phyloP scores from a whole-genome alignment of 108 stramenopile genomes.

The Skeletonema menzelii region DNA sequence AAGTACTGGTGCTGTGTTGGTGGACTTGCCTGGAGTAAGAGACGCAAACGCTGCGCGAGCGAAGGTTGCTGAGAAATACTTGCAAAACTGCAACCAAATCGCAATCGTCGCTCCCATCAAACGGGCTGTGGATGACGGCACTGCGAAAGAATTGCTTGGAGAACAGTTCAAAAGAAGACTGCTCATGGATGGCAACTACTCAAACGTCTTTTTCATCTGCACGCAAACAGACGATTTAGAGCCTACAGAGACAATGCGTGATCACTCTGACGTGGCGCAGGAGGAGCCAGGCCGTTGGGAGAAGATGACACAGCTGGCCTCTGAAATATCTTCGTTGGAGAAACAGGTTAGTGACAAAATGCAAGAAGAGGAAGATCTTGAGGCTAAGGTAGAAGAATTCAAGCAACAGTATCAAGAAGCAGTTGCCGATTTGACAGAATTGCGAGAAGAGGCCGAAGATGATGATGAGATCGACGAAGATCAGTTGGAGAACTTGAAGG shows the following conservation, averaged over 20 bases:
- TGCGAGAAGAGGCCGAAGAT: conserved; percentile 11
- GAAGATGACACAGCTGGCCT: conserved; percentile 38
- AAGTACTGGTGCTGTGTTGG: conserved; percentile 18
- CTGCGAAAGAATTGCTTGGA: conserved; percentile 55
- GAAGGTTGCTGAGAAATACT: conserved; percentile 44
- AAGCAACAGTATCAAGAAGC: conserved; percentile 11
- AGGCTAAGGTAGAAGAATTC: conserved; percentile 30
- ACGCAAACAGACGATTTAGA: conserved; percentile 58
- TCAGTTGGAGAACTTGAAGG: conserved; percentile 16
- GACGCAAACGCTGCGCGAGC: conserved; percentile 53
- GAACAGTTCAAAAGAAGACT: conserved; percentile 55
- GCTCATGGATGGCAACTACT: conserved; percentile 59
- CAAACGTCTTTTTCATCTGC: conserved; percentile 51
- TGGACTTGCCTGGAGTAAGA: conserved; percentile 36
- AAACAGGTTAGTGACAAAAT: conserved; percentile 11
- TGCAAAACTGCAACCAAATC: conserved; percentile 50
- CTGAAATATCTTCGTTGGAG: conserved; percentile 19
- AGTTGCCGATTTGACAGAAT: conserved; percentile 18
- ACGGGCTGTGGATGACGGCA: conserved; percentile 47
- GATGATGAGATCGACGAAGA: conserved; percentile 7
- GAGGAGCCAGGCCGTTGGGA: conserved; percentile 48
- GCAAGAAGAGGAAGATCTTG: conserved; percentile 41
- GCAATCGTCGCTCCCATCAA: conserved; percentile 53
- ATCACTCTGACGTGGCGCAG: conserved; percentile 50
- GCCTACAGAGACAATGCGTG: conserved; percentile 53